Evolutionary conservation across 306 rosid genomes (phyloP).

Genomic region (Senna siamea): DNA sequence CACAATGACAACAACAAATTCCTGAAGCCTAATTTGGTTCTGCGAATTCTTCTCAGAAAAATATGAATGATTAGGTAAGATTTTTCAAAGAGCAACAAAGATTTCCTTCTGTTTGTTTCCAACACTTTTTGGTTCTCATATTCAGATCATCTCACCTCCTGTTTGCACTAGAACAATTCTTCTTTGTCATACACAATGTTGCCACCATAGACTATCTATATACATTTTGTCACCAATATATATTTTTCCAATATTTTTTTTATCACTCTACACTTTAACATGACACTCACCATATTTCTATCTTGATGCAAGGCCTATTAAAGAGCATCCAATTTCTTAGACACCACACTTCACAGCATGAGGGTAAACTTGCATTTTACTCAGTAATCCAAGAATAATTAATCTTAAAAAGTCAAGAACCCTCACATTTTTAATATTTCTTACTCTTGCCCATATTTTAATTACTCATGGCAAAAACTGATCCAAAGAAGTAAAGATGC

Average conservation of each 20-base stretch:
- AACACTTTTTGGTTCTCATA: constrained; percentile 27
- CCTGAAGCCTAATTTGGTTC: constrained; percentile 25
- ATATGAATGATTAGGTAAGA: constrained; percentile 3
- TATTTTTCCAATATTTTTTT: constrained; percentile 9
- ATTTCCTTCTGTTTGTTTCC: neutral
- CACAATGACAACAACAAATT: neutral
- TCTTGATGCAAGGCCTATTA: neutral
- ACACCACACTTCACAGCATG: constrained; percentile 11
- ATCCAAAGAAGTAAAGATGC: neutral
- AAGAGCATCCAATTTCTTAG: constrained; percentile 8
- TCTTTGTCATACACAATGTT: too few relatives aligned
- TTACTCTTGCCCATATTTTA: neutral
- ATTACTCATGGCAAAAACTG: neutral
- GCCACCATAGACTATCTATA: constrained; percentile 14
- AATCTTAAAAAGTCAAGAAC: neutral
- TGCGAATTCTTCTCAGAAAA: too few relatives aligned
- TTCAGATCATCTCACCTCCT: constrained; percentile 15
- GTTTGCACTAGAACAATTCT: constrained; percentile 22
- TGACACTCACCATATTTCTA: neutral
- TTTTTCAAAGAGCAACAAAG: constrained; percentile 1
- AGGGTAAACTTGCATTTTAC: neutral
- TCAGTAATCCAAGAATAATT: neutral
- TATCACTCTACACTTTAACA: constrained; percentile 18
- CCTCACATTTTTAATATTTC: neutral
- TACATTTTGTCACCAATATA: too few relatives aligned